Conservation (phyloP, 176 grass and related monocot genomes). For the Cymbopogon citratus region DNA sequence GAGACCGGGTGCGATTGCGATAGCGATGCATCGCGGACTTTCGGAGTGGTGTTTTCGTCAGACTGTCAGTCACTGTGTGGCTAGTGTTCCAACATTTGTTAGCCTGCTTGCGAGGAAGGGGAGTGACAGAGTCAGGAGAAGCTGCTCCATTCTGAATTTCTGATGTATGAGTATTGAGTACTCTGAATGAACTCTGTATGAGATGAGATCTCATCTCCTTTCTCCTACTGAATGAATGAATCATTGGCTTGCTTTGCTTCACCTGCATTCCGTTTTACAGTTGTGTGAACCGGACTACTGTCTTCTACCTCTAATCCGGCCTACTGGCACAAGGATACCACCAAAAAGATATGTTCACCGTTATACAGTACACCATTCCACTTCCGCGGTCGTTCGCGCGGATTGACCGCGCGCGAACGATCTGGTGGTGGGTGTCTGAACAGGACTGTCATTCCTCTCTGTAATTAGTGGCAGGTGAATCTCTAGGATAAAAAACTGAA, state of each 20-base stretch:
- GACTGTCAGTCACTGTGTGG: neutral
- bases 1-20: constrained; percentile 8
- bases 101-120: neutral
- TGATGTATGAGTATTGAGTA: neutral
- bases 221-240: neutral
- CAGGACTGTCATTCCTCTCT: too few relatives aligned
- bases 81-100: neutral
- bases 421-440: too few relatives aligned
- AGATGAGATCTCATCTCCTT: neutral
- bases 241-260: neutral
- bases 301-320: neutral
- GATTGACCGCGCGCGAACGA: too few relatives aligned
- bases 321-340: neutral
- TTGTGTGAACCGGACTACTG: too few relatives aligned
- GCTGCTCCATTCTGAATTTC: neutral
- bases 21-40: neutral
- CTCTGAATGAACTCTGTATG: neutral
- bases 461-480: too few relatives aligned
- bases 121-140: neutral
- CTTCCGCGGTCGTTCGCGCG: too few relatives aligned
- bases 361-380: too few relatives aligned
- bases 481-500: too few relatives aligned
- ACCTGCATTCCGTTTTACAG: neutral
- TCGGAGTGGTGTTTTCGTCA: neutral
- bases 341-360: too few relatives aligned